Percentiles rank a stretch among this genome's conserved stretches.
These are phyloP conservation scores for Inga leiocalycina DNA, from an alignment of 306 rosid species.

Conservation along the genomic window DNA sequence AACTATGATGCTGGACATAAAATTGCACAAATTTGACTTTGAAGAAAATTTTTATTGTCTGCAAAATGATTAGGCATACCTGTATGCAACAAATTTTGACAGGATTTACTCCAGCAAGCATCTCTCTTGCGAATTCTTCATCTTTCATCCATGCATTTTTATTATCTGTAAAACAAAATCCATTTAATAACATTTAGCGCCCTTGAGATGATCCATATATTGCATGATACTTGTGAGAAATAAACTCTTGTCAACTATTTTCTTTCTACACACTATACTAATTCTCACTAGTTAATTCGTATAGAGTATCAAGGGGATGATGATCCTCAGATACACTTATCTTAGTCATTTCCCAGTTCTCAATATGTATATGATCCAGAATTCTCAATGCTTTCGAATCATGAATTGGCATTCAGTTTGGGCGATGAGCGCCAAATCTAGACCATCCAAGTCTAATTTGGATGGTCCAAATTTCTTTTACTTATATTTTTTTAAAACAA, in stretches of 20 bases:
- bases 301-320: neutral
- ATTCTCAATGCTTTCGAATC: neutral
- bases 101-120: slow-evolving; percentile 66
- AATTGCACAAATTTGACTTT: neutral
- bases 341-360: neutral
- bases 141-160: slow-evolving; percentile 53
- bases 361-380: neutral
- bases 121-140: slow-evolving; percentile 64
- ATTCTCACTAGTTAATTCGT: neutral
- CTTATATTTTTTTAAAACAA: too few species aligned
- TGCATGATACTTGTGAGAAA: neutral
- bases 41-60: too few species aligned
- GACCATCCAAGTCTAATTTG: too few species aligned
- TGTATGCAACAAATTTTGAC: slow-evolving; percentile 45
- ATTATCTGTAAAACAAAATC: slow-evolving; percentile 35
- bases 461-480: too few species aligned
- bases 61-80: slow-evolving; percentile 36
- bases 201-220: neutral
- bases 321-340: neutral
- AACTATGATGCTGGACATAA: neutral
- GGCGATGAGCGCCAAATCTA: too few species aligned
- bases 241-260: neutral
- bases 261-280: neutral
- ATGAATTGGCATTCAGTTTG: neutral
- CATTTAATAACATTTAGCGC: neutral